Evolutionary conservation across 441 rosid species (phyloP).

Genomic region (Syzygium malaccense): DNA sequence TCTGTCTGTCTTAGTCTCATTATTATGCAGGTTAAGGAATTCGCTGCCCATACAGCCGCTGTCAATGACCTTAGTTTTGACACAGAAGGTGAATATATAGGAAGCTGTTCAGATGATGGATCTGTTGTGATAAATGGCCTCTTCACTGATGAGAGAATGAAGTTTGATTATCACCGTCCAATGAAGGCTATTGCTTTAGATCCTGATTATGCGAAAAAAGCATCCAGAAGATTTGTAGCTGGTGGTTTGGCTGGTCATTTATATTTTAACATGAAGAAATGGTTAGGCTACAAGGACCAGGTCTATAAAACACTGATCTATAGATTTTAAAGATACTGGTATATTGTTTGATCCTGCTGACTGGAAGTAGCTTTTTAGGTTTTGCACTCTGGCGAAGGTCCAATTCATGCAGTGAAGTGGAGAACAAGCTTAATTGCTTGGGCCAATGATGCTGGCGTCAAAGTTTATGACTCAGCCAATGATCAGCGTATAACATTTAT

Average conservation of each 20-base stretch:
- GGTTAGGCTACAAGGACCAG: constrained; percentile 92
- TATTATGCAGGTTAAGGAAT: constrained; percentile 71
- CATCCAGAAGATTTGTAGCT: constrained; percentile 77
- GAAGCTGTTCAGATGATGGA: constrained; percentile 99
- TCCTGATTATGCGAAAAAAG: constrained; percentile 72
- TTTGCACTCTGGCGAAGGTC: constrained; percentile 97
- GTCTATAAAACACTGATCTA: constrained; percentile 27
- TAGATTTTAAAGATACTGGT: not conserved
- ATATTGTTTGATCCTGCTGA: constrained; percentile 3
- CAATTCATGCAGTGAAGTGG: constrained; percentile 93
- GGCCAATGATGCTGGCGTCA: constrained; percentile 99
- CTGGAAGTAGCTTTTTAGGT: constrained; percentile 39
- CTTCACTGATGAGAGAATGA: constrained; percentile 90
- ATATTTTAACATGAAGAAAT: constrained; percentile 75
- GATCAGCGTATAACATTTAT: constrained; percentile 92
- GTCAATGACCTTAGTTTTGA: constrained; percentile 98
- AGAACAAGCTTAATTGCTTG: constrained; percentile 90
- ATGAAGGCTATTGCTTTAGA: constrained; percentile 95
- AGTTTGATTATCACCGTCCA: constrained; percentile 91
- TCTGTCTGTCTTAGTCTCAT: not conserved
- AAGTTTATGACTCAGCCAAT: constrained; percentile 89
- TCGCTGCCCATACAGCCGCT: constrained; percentile 65
- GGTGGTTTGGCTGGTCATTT: constrained; percentile 98
- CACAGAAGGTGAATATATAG: constrained; percentile 84
- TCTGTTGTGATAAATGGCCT: constrained; percentile 87